Conservation (phyloP, 768 basidiomycete species). For the Russula vinacea region DNA sequence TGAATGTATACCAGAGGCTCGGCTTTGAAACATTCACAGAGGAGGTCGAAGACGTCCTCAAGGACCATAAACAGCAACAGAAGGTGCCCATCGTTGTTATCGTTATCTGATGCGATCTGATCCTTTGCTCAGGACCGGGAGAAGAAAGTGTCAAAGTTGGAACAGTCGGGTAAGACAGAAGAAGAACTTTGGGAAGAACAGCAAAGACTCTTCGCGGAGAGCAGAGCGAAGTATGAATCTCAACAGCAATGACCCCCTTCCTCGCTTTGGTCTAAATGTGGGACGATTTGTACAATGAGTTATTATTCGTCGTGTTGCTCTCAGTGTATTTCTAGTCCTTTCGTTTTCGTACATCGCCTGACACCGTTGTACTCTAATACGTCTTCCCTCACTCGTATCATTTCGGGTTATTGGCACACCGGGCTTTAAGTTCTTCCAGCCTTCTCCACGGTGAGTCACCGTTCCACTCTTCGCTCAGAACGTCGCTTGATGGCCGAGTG, state of each 20-base stretch:
- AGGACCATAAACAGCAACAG: slow-evolving; percentile 94
- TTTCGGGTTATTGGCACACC: slow-evolving; percentile 37
- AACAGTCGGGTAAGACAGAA: slow-evolving; percentile 83
- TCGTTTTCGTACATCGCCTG: slow-evolving; percentile 18
- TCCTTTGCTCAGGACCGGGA: slow-evolving; percentile 64
- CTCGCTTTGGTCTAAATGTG: slow-evolving; percentile 14
- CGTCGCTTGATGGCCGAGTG: slow-evolving; percentile 30
- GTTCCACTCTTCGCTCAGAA: slow-evolving; percentile 56
- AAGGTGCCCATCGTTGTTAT: slow-evolving; percentile 59
- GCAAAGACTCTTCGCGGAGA: slow-evolving; percentile 89
- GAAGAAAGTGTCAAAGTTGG: slow-evolving; percentile 88
- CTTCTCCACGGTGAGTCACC: slow-evolving; percentile 59
- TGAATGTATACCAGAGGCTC: slow-evolving; percentile 55
- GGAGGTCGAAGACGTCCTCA: slow-evolving; percentile 89
- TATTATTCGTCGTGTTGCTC: slow-evolving; percentile 20
- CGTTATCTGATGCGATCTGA: slow-evolving; percentile 13
- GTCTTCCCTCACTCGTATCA: slow-evolving; percentile 37
- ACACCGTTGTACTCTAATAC: slow-evolving; percentile 22
- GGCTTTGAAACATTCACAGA: slow-evolving; percentile 89
- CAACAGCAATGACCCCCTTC: slow-evolving; percentile 34
- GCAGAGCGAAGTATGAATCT: slow-evolving; percentile 75
- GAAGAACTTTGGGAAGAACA: slow-evolving; percentile 87
- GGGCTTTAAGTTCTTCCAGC: slow-evolving; percentile 50
- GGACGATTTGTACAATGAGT: slow-evolving; percentile 25
- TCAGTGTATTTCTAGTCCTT: slow-evolving; percentile 21